phyloP scores from a whole-genome alignment of 2,329 filamentous ascomycete genomes.

The Hypoxylon sp. region DNA sequence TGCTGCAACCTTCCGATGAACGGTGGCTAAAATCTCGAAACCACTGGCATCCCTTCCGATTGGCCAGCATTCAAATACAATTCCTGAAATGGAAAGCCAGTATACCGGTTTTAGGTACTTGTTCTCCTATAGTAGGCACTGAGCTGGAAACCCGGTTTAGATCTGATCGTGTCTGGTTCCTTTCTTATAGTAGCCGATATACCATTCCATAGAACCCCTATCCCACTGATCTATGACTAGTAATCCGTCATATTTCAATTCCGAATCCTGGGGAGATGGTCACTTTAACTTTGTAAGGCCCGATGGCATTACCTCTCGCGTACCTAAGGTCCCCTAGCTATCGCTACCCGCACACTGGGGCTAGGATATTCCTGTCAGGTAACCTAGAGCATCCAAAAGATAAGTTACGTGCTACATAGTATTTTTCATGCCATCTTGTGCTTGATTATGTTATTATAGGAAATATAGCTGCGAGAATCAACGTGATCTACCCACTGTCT shows the following conservation, averaged over 20 bases:
- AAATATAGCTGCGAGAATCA: neutral
- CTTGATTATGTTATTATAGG: neutral
- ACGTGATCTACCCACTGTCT: neutral
- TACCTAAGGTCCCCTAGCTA: neutral
- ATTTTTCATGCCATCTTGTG: neutral
- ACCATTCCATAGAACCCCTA: neutral
- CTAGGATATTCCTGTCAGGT: neutral
- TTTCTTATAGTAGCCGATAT: neutral
- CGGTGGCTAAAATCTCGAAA: conserved; percentile 11
- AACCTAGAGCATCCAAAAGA: neutral
- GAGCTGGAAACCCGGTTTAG: neutral
- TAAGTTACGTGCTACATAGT: neutral
- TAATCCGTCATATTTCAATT: neutral
- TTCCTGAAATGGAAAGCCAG: conserved; percentile 35
- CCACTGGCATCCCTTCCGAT: conserved; percentile 24
- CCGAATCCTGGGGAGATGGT: neutral
- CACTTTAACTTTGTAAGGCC: neutral
- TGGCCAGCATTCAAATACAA: conserved; percentile 12
- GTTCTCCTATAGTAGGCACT: neutral
- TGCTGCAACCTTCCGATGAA: neutral
- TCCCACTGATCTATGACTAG: neutral
- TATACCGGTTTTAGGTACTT: neutral
- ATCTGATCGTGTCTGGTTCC: neutral
- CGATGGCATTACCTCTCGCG: neutral
- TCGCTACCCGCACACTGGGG: neutral